Evolutionary conservation across 2,329 filamentous ascomycete genomes (phyloP).

Genomic region (Helotiales sp.): DNA sequence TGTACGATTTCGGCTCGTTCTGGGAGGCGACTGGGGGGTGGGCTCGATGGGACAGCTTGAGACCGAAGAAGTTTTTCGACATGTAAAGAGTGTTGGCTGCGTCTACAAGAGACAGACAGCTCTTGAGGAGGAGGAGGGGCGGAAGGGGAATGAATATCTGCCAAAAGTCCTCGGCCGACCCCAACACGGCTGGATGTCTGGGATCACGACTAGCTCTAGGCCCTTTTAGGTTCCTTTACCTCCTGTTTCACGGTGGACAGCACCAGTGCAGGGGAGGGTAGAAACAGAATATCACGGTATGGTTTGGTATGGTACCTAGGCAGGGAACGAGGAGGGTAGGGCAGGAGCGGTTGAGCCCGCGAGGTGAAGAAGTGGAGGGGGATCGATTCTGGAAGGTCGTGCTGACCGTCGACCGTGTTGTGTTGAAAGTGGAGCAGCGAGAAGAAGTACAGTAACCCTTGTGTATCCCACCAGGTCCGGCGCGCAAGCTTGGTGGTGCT

Average conservation of each 20-base stretch:
- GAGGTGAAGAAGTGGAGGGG: constrained; percentile 6
- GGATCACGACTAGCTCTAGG: constrained; percentile 4
- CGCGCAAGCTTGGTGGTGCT: background rate
- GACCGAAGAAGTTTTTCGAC: constrained; percentile 39
- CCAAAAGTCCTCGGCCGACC: constrained; percentile 1
- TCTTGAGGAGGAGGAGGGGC: constrained; percentile 9
- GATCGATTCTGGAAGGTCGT: constrained; percentile 13
- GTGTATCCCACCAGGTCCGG: constrained; percentile 7
- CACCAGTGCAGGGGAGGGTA: constrained; percentile 7
- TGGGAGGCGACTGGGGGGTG: background rate
- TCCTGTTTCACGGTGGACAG: constrained; percentile 21
- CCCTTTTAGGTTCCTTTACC: constrained; percentile 1
- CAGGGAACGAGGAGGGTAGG: too few relatives aligned
- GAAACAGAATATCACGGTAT: background rate
- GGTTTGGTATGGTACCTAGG: too few relatives aligned
- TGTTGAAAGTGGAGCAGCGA: background rate
- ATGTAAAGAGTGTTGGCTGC: constrained; percentile 29
- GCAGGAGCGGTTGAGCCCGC: constrained; percentile 7
- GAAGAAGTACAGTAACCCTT: background rate
- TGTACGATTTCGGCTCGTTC: constrained; percentile 16
- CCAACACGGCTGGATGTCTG: background rate
- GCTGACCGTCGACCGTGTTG: background rate
- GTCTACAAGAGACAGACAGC: constrained; percentile 19
- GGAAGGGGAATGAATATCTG: background rate
- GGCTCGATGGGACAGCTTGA: constrained; percentile 23